Base-by-base conservation (phyloP, 345 rosid species). In the Draba incana region DNA sequence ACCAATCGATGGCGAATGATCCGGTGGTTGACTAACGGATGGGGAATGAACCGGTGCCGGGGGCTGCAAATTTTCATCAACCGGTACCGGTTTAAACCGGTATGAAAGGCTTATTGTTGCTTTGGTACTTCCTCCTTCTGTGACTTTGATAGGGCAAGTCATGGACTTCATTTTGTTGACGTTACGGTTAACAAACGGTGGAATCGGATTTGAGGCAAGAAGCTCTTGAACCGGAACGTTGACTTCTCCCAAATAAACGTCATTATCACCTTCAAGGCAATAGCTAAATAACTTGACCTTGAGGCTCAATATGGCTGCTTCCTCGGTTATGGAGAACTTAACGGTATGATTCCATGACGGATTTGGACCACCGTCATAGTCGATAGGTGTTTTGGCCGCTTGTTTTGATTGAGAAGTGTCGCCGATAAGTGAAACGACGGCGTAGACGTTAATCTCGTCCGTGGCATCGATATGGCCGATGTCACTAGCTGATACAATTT, bases 401-500 rank as follows among this genome's bases (percentile, higher is more conserved):
- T 85, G 85, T 45, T 75, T 71, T 10, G 68, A 39, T 35, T 38
- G 55, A 10, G 31, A 10, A 20, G 23, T 25, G 56, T 75, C 83
- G 27, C 88, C 89, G 45, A 59, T 15, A 55, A 89, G 41, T 6
- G 84, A 80, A 72, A 81, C 82, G 66, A 82, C 70, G 41, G 71
- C 85, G 78, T 87, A 89, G 3, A 83, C 88, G 51, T 84, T 89
- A 86, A 84, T 84, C 67, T 83, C 87, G 56, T 81, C 50, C 67
- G 84, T 42, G 28, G 73, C 65, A 45, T 84, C 84, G 23, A 82
- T 86, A 31, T 80, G 60, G 51, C 81, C 72, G 35, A 89, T 71
- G 57, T 73, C 79, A 27, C 74, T 80, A 12, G 91, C 96, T 5
- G 88, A 83, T 63, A 71, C 48, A 6, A 85, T 60, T 62, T 81